These are phyloP conservation scores for Dactylellina cionopaga DNA, from an alignment of 2,329 filamentous ascomycete genomes.

Conservation along the genomic window DNA sequence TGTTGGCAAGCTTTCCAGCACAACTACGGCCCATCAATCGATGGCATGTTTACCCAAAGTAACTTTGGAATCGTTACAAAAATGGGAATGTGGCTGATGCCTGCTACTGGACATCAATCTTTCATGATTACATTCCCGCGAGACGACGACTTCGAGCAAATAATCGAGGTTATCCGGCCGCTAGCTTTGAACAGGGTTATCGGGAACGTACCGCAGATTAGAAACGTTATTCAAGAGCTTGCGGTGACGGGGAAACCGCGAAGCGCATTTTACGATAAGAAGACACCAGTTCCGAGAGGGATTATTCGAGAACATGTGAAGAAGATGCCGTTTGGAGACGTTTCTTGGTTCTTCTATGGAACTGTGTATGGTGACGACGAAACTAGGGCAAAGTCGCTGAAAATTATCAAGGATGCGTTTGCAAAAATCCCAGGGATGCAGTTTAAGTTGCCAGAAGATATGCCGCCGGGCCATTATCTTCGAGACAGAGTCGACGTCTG, in stretches of 20 bases:
- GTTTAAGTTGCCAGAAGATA: slow-evolving; percentile 63
- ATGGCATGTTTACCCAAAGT: slow-evolving; percentile 66
- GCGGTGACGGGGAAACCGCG: slow-evolving; percentile 60
- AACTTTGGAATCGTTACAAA: slow-evolving; percentile 68
- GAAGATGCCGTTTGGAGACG: slow-evolving; percentile 55
- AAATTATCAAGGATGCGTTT: slow-evolving; percentile 63
- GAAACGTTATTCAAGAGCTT: slow-evolving; percentile 58
- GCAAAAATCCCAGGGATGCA: slow-evolving; percentile 61
- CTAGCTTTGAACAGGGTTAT: slow-evolving; percentile 62
- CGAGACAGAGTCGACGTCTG: slow-evolving; percentile 60
- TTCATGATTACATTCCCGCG: slow-evolving; percentile 63
- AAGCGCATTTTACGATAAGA: slow-evolving; percentile 57
- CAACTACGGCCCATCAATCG: slow-evolving; percentile 62
- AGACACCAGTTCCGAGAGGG: slow-evolving; percentile 58
- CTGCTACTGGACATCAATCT: slow-evolving; percentile 63
- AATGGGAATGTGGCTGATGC: slow-evolving; percentile 68
- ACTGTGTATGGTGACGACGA: slow-evolving; percentile 58
- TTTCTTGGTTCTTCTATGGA: slow-evolving; percentile 53
- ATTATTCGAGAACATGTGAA: slow-evolving; percentile 56
- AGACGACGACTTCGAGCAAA: slow-evolving; percentile 65
- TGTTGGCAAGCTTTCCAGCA: slow-evolving; percentile 63
- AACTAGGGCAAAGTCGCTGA: slow-evolving; percentile 53
- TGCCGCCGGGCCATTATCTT: slow-evolving; percentile 61
- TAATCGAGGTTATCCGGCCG: slow-evolving; percentile 65
- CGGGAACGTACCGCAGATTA: slow-evolving; percentile 57